Base-by-base conservation (phyloP, 495 filamentous ascomycete genomes). In the Geopyxis carbonaria region DNA sequence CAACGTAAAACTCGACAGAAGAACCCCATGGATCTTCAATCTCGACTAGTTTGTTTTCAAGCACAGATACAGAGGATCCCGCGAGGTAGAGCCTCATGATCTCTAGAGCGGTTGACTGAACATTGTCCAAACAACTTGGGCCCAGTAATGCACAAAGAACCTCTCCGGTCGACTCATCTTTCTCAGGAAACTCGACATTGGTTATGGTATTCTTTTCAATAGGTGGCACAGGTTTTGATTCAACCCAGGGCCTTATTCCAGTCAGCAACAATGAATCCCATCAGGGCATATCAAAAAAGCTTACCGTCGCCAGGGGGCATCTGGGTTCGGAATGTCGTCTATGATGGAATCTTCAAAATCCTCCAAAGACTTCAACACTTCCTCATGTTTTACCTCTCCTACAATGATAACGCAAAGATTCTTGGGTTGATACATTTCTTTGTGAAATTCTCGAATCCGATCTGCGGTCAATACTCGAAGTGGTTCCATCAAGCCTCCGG, bases 361-460 rank as follows among this genome's bases (percentile, higher is more conserved):
- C 45, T 92, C 84, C 44, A 99, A 57, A 31, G 83, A 80, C 2
- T 73, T 60, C 29, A 95, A 61, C 34, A 99, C 68, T 52, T 91
- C 63, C 0, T 66, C 59, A 58, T 93, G 84, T 50, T 92, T 73
- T 9, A 91, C 77, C 52, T 92, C 85, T 38, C 89, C 89, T 34
- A 87, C 75, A 35, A 99, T 71, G 23, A 94, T 66, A 37, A 95
- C 56, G 46, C 87, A 92, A 45, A 99, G 60, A 53, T 99, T 99
- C 53, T 82, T 91, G 5, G 91, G 89, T 50, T 93, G 87, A 50
- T 99, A 99, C 91, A 99, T 99, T 40, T 85, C 78, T 37, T 75
- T 75, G 57, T 99, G 89, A 59, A 93, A 99, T 22, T 69, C 70
- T 5, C 91, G 75, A 48, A 99, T 99, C 14, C 82, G 73, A 35